Conservation (phyloP, 495 filamentous ascomycete genomes). For the Penicillium alfredii region DNA sequence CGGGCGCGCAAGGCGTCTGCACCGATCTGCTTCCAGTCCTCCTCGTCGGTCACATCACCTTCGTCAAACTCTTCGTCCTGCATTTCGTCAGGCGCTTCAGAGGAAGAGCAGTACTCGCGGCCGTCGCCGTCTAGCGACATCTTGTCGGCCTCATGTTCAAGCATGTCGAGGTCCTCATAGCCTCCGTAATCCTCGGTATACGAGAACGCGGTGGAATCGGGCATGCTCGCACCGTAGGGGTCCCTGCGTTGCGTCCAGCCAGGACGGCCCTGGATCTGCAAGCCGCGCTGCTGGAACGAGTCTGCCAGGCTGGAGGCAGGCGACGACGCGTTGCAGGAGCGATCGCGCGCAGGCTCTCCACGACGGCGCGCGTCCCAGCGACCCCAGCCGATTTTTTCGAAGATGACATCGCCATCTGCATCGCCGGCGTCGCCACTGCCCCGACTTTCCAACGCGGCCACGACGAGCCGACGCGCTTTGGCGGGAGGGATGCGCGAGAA, state of each 20-base stretch:
- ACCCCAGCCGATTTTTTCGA: conserved; percentile 97
- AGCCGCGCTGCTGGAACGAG: conserved; percentile 46
- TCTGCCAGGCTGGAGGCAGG: conserved; percentile 49
- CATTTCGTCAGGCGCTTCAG: conserved; percentile 62
- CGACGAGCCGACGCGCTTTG: conserved; percentile 84
- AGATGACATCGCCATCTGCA: conserved; percentile 68
- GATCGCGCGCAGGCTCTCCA: conserved; percentile 55
- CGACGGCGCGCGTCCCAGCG: conserved; percentile 82
- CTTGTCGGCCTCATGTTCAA: conserved; percentile 86
- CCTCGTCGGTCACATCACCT: conserved; percentile 89
- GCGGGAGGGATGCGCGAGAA: conserved; percentile 87
- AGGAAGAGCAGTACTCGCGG: conserved; percentile 61
- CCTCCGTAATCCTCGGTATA: conserved; percentile 56
- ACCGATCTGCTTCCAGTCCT: conserved; percentile 92
- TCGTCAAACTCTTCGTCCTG: conserved; percentile 60
- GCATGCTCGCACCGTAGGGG: conserved; percentile 54
- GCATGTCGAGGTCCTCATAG: conserved; percentile 55
- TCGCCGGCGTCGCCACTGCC: conserved; percentile 61
- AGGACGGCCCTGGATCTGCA: conserved; percentile 54
- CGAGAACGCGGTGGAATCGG: conserved; percentile 67
- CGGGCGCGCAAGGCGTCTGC: conserved; percentile 74
- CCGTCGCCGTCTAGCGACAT: conserved; percentile 87
- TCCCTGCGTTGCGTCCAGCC: conserved; percentile 41
- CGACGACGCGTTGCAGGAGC: conserved; percentile 27
- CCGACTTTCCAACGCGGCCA: conserved; percentile 74